These are phyloP conservation scores for Globisporangium nunn DNA, from an alignment of 352 stramenopile species.

Conservation along the genomic window DNA sequence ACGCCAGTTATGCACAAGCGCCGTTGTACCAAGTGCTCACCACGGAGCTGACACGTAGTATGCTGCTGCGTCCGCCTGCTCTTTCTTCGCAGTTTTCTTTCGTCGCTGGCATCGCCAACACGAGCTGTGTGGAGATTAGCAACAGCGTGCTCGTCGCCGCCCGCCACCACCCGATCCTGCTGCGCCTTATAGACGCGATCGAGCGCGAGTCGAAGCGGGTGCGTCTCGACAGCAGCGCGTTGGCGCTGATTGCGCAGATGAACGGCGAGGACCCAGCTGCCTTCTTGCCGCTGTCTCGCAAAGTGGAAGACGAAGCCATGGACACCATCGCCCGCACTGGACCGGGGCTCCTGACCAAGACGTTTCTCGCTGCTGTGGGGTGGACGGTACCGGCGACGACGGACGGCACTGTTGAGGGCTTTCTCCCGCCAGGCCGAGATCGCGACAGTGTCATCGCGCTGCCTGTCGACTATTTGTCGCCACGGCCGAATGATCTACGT, in stretches of 20 bases:
- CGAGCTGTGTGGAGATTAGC: conserved; percentile 62
- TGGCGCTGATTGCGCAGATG: conserved; percentile 21
- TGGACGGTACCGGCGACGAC: conserved; percentile 12
- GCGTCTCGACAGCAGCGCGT: conserved; percentile 13
- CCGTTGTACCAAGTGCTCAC: neutral
- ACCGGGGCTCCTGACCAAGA: conserved; percentile 42
- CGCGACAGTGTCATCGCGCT: conserved; percentile 20
- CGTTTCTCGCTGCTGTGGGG: conserved; percentile 37
- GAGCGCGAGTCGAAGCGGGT: conserved; percentile 4
- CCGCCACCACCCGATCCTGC: conserved; percentile 23
- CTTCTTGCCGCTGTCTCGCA: neutral
- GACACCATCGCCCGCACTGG: conserved; percentile 43
- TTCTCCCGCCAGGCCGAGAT: conserved; percentile 17
- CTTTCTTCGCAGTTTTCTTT: conserved; percentile 30
- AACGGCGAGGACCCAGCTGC: conserved; percentile 10
- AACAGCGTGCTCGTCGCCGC: conserved; percentile 48
- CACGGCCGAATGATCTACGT: conserved; percentile 24
- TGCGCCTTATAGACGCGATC: conserved; percentile 27
- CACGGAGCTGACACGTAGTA: neutral
- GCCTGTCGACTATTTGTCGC: conserved; percentile 29
- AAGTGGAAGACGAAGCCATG: conserved; percentile 13
- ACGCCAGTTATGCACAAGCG: neutral
- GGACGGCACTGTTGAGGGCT: conserved; percentile 6
- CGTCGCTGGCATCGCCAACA: conserved; percentile 57
- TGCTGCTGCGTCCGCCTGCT: neutral